Conservation (phyloP, 805 yeast species). For the Wickerhamiella nectarea region DNA sequence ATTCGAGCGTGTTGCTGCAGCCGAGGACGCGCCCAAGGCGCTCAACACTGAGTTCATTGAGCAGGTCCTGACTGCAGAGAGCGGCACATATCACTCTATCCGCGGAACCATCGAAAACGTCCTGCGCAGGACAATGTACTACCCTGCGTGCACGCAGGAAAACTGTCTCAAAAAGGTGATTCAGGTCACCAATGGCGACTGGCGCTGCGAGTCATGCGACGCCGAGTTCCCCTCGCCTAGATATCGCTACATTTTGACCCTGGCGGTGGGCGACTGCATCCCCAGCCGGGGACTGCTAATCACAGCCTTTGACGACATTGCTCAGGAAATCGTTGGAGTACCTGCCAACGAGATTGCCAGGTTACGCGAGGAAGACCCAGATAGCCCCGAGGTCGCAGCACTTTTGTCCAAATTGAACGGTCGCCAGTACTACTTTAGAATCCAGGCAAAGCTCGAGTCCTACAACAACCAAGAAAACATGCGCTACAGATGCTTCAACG, state of each 20-base stretch:
- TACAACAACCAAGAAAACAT: slow-evolving; percentile 60
- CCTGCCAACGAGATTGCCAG: slow-evolving; percentile 48
- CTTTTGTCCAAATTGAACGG: slow-evolving; percentile 40
- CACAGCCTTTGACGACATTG: slow-evolving; percentile 77
- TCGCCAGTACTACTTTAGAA: slow-evolving; percentile 58
- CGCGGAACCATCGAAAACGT: slow-evolving; percentile 64
- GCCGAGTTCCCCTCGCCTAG: slow-evolving; percentile 51
- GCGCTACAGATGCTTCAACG: slow-evolving; percentile 52
- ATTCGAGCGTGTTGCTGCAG: slow-evolving; percentile 42
- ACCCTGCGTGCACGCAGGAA: slow-evolving; percentile 74
- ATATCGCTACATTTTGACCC: slow-evolving; percentile 67
- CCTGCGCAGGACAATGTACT: slow-evolving; percentile 63
- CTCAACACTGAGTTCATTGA: slow-evolving; percentile 49
- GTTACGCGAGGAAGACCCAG: slow-evolving; percentile 24
- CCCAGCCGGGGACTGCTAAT: slow-evolving; percentile 42
- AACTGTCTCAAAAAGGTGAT: slow-evolving; percentile 76
- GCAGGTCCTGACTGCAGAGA: slow-evolving; percentile 56
- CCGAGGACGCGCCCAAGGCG: slow-evolving; percentile 31
- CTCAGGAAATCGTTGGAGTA: slow-evolving; percentile 48
- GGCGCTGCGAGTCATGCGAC: slow-evolving; percentile 93
- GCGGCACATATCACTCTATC: slow-evolving; percentile 62
- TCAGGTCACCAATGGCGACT: slow-evolving; percentile 55
- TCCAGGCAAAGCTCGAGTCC: slow-evolving; percentile 70
- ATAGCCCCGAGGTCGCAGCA: slow-evolving; percentile 31
- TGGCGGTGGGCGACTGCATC: slow-evolving; percentile 73